Percentiles rank a stretch among this genome's conserved stretches.
Evolutionary conservation across 805 yeast species (phyloP).

Genomic region (Candida pseudofarinosa): DNA sequence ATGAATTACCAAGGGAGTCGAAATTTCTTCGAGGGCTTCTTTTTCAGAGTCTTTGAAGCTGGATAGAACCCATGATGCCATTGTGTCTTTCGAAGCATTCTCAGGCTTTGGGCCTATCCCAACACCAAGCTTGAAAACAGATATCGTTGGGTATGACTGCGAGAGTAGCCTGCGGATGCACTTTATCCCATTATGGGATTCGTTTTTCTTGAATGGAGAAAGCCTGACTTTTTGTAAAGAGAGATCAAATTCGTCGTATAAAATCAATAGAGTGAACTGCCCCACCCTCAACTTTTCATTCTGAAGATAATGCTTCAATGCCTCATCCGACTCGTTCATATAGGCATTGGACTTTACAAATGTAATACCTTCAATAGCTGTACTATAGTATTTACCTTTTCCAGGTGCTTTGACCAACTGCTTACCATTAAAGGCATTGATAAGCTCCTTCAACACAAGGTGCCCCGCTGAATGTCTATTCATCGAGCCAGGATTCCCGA

Average conservation of each 20-base stretch:
- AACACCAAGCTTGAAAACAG: slow-evolving; percentile 29
- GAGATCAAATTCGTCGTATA: slow-evolving; percentile 38
- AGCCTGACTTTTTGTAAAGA: slow-evolving; percentile 27
- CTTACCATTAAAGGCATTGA: slow-evolving; percentile 22
- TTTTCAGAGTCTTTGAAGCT: slow-evolving; percentile 24
- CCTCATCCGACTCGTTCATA: slow-evolving; percentile 38
- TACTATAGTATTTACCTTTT: slow-evolving; percentile 25
- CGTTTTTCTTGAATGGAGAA: slow-evolving; percentile 28
- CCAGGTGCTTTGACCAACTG: slow-evolving; percentile 20
- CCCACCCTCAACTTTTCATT: slow-evolving; percentile 12
- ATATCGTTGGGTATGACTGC: not conserved
- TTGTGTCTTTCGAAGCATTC: slow-evolving; percentile 28
- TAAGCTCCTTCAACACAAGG: slow-evolving; percentile 22
- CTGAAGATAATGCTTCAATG: slow-evolving; percentile 21
- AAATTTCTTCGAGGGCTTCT: slow-evolving; percentile 8
- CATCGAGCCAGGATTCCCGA: slow-evolving; percentile 40
- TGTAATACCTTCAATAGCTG: slow-evolving; percentile 17
- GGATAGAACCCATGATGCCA: slow-evolving; percentile 42
- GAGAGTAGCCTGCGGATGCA: slow-evolving; percentile 14
- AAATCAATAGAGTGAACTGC: slow-evolving; percentile 13
- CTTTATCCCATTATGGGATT: slow-evolving; percentile 39
- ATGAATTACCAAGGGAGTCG: slow-evolving; percentile 5
- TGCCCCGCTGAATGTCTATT: slow-evolving; percentile 42
- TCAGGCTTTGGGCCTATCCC: slow-evolving; percentile 43
- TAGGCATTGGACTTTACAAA: slow-evolving; percentile 35